Base-by-base conservation (phyloP, 345 rosid species). In the Citrus unshiu region DNA sequence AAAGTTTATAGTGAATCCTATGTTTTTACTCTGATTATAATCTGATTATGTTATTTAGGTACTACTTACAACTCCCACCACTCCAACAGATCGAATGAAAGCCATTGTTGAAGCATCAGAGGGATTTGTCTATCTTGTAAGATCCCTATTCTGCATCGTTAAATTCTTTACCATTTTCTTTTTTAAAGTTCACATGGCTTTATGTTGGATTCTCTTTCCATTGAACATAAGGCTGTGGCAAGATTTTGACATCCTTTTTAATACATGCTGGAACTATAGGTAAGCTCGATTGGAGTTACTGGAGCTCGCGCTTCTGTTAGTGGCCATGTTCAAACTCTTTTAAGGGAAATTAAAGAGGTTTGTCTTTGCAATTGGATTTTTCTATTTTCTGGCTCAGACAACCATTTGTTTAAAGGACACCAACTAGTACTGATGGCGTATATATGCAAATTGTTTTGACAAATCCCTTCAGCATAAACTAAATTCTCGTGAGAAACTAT, bases 81-180 rank as follows among this genome's bases (percentile, higher is more conserved):
- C 99, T 27, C 96, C 95, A 0, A 83, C 39, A 78, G 87, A 87
- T 43, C 86, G 97, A 77, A 93, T 96, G 98, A 84, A 76, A 70
- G 88, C 95, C 84, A 96, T 89, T 76, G 99, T 89, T 49, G 89
- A 94, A 85, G 98, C 90, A 73, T 82, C 97, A 21, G 93, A 94
- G 80, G 95, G 98, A 84, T 96, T 92, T 75, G 87, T 94, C 60
- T 89, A 96, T 83, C 98, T 96, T 37, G 97, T 96, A 86, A 88
- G 92, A 85, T 78, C 37, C 43, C 76, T 30, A 43, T 40, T 43
- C 56, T 34, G 29, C 32, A 49, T 58, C 14, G 73, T 64, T 51
- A 9, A 40, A 58, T 65, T 30, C 32, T 30, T 34, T 79, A 22
- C 35, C 62, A 34, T 72, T 32, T 25, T 30, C 14, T 40, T 51